A percentile compares a stretch with the other conserved stretches of the same genome.
Conservation (phyloP, 441 rosid genomes). For the Syzygium malaccense region DNA sequence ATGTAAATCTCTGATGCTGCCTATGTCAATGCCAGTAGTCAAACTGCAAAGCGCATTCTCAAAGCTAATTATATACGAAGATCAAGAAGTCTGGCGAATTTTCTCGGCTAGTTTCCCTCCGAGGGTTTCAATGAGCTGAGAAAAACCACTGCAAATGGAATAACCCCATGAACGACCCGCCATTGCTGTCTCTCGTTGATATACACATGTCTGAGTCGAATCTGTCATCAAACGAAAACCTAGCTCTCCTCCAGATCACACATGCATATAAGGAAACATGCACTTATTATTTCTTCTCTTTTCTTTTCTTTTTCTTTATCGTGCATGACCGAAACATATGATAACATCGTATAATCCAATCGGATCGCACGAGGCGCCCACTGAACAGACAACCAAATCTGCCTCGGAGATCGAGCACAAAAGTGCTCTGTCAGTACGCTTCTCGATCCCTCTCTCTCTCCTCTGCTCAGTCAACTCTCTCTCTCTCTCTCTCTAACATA, state of each 20-base stretch:
- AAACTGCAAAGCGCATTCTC: not conserved
- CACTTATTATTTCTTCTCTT: not conserved
- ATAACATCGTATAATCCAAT: not conserved
- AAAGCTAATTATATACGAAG: not conserved
- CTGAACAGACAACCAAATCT: not conserved
- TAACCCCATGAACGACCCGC: not conserved
- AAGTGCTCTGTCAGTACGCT: not conserved
- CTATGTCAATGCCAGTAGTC: not conserved
- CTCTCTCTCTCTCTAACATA: not conserved
- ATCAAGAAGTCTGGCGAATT: not conserved
- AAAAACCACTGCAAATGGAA: not conserved
- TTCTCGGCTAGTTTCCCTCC: not conserved
- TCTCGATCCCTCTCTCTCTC: not conserved
- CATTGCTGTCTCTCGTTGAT: not conserved
- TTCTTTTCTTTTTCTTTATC: not conserved
- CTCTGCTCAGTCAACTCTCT: not conserved
- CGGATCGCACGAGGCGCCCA: not conserved
- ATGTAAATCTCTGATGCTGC: not conserved
- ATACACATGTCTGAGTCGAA: not conserved
- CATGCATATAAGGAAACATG: not conserved
- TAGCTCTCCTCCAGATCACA: not conserved
- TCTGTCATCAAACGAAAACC: not conserved
- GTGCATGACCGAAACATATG: not conserved
- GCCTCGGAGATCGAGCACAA: slow-evolving; percentile 1
- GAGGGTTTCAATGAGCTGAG: not conserved